phyloP scores from a whole-genome alignment of 306 rosid genomes.

The Casuarina cunninghamiana region DNA sequence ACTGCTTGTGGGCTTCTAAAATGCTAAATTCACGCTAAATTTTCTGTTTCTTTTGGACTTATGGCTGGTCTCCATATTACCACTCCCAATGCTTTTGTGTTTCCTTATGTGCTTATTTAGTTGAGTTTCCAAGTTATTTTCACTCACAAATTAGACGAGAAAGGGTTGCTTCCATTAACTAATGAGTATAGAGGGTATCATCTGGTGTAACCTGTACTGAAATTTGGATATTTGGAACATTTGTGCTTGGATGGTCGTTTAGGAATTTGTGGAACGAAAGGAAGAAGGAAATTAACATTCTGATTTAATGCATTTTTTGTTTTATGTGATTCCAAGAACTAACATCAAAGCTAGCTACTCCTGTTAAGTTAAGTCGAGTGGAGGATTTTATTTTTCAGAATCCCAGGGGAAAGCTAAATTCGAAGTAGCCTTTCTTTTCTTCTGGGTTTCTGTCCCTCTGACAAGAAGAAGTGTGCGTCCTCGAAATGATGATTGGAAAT shows the following conservation, averaged over 20 bases:
- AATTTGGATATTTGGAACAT: not conserved
- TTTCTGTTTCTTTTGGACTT: not conserved
- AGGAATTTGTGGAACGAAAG: not conserved
- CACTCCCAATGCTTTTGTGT: not conserved
- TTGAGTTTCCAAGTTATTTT: not conserved
- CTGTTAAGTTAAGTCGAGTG: not conserved
- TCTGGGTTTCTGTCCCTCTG: no score
- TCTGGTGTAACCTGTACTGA: not conserved
- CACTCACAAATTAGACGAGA: not conserved
- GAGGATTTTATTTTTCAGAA: not conserved
- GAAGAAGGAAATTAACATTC: not conserved
- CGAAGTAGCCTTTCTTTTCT: not conserved
- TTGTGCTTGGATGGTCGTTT: not conserved
- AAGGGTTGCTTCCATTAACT: not conserved
- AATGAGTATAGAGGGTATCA: not conserved
- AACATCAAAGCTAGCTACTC: not conserved
- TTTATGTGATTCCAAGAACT: not conserved
- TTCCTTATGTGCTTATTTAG: not conserved
- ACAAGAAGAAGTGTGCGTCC: no score
- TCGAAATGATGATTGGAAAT: no score
- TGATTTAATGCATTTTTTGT: no score
- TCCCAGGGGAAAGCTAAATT: not conserved
- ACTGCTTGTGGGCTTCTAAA: slow-evolving; percentile 1
- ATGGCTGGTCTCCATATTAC: not conserved
- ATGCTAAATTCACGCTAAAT: not conserved